Percentiles rank a stretch among this genome's conserved stretches.
Evolutionary conservation across 306 rosid genomes (phyloP).

Genomic region (Vicia faba): DNA sequence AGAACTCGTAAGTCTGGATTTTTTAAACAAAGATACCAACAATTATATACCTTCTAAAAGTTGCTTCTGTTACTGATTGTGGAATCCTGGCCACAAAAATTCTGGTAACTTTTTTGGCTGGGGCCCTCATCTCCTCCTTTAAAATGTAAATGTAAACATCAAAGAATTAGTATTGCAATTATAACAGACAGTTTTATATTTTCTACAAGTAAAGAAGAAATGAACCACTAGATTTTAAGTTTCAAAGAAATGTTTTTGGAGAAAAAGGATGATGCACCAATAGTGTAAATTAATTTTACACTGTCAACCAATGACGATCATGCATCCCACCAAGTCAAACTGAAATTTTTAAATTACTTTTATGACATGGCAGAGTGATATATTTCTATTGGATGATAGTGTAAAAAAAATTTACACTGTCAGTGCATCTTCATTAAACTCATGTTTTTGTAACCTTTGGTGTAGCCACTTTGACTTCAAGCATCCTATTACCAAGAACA

Average conservation of each 20-base stretch:
- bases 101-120: slow-evolving; percentile 84
- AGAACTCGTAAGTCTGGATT: background rate
- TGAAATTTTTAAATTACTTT: too few relatives aligned
- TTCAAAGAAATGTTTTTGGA: slow-evolving; percentile 1
- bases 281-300: too few relatives aligned
- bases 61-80: slow-evolving; percentile 79
- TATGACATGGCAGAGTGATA: too few relatives aligned
- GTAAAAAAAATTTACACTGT: too few relatives aligned
- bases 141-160: slow-evolving; percentile 39
- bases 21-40: slow-evolving; percentile 29
- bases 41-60: slow-evolving; percentile 69
- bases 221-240: slow-evolving; percentile 15
- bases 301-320: too few relatives aligned
- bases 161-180: slow-evolving; percentile 34
- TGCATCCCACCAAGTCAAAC: too few relatives aligned
- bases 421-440: too few relatives aligned
- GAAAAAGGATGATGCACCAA: too few relatives aligned
- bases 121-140: slow-evolving; percentile 99
- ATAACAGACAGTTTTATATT: background rate
- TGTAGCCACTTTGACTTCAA: slow-evolving; percentile 98
- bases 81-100: slow-evolving; percentile 97
- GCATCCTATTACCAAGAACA: slow-evolving; percentile 83
- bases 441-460: slow-evolving; percentile 68
- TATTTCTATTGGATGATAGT: too few relatives aligned
- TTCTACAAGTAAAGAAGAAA: slow-evolving; percentile 21